phyloP scores from a whole-genome alignment of 495 filamentous ascomycete species.

The Neurospora sp. region DNA sequence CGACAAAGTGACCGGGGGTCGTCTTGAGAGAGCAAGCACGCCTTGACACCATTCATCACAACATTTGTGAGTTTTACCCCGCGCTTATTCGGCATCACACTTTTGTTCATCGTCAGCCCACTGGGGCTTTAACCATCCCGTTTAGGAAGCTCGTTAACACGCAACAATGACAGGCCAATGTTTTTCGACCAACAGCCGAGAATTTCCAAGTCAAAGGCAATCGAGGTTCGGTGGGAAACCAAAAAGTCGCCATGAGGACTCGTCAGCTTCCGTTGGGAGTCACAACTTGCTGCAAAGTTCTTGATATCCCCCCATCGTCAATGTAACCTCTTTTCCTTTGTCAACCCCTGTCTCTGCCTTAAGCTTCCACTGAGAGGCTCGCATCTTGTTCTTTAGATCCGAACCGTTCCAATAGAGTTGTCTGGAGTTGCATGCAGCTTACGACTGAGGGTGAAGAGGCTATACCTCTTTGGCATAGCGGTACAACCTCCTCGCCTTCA shows the following conservation, averaged over 20 bases:
- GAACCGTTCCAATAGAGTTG: background rate
- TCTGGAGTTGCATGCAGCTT: background rate
- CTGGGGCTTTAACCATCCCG: background rate
- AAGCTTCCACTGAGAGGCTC: background rate
- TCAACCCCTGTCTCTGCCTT: background rate
- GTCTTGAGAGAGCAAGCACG: background rate
- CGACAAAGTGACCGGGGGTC: background rate
- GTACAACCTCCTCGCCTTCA: background rate
- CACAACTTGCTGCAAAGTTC: background rate
- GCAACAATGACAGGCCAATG: background rate
- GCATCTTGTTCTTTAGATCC: background rate
- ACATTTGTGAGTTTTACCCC: background rate
- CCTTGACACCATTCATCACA: background rate
- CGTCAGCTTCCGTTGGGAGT: background rate
- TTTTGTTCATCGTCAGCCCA: background rate
- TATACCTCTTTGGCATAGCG: background rate
- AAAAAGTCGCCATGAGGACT: background rate
- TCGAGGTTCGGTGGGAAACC: background rate
- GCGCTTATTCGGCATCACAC: background rate
- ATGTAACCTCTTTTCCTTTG: background rate
- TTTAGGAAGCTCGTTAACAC: background rate
- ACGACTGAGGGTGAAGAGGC: background rate
- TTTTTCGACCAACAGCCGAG: background rate
- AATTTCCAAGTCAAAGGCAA: background rate
- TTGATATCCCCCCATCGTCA: background rate